A percentile compares a stretch with the other conserved stretches of the same genome.
Conservation (phyloP, 805 yeast species). For the Saccharomycopsis capsularis region DNA sequence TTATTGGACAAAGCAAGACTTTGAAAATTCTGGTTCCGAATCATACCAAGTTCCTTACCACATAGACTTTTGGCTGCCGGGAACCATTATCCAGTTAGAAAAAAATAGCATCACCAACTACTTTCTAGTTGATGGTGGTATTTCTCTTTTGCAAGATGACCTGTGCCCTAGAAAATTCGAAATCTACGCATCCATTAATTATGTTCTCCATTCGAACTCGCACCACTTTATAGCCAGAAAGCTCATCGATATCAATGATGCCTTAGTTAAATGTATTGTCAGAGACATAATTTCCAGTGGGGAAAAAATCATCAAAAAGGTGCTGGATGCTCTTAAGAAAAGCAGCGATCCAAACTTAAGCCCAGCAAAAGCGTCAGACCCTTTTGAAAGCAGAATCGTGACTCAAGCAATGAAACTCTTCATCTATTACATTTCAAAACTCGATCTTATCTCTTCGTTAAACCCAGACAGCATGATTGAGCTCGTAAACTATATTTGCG, state of each 20-base stretch:
- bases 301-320: background rate
- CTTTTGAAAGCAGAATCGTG: slow-evolving; percentile 16
- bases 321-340: no score
- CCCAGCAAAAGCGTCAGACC: slow-evolving; percentile 6
- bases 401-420: slow-evolving; percentile 16
- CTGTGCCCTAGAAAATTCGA: slow-evolving; percentile 17
- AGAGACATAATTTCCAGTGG: slow-evolving; percentile 6
- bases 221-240: background rate
- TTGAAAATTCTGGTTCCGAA: no score
- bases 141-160: slow-evolving; percentile 5
- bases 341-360: background rate
- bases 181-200: slow-evolving; percentile 18
- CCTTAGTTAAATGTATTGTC: slow-evolving; percentile 2
- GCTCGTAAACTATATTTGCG: slow-evolving; percentile 8
- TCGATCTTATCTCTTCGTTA: slow-evolving; percentile 5
- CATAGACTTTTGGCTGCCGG: slow-evolving; percentile 18
- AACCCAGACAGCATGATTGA: background rate
- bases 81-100: slow-evolving; percentile 11
- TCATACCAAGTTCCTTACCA: no score
- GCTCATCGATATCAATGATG: background rate
- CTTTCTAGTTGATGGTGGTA: slow-evolving; percentile 10
- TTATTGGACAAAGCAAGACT: background rate
- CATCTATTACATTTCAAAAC: slow-evolving; percentile 5
- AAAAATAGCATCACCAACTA: background rate
- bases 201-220: background rate